Conservation (phyloP, 108 stramenopile species). For the Schizochytrium sp. region DNA sequence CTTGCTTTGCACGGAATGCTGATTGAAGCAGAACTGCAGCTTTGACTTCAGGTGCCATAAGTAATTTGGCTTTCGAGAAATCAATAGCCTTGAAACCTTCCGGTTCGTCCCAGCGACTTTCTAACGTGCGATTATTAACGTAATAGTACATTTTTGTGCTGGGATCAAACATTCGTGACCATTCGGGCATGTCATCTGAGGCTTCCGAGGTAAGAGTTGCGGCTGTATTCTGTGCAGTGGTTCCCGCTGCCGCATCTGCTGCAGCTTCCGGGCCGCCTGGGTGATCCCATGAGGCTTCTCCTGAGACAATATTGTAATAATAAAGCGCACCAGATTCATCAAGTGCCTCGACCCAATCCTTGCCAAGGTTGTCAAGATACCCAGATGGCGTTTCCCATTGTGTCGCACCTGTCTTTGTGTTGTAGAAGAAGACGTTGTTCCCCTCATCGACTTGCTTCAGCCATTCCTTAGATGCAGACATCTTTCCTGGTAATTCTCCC, state of each 20-base stretch:
- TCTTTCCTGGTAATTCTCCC: neutral
- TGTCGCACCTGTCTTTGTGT: neutral
- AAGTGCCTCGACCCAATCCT: conserved; percentile 50
- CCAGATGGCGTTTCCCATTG: conserved; percentile 29
- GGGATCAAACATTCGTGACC: conserved; percentile 43
- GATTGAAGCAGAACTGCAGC: conserved; percentile 37
- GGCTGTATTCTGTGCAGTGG: neutral
- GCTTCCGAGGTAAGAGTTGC: neutral
- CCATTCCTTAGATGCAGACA: conserved; percentile 1
- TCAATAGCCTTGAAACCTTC: neutral
- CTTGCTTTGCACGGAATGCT: conserved; percentile 8
- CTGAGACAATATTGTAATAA: conserved; percentile 27
- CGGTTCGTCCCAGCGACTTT: conserved; percentile 38
- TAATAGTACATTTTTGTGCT: conserved; percentile 27
- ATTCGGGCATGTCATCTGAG: conserved; percentile 24
- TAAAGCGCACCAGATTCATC: neutral
- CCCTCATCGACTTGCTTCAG: conserved; percentile 45
- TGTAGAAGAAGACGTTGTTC: conserved; percentile 41
- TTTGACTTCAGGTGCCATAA: conserved; percentile 53
- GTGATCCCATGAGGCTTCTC: conserved; percentile 43
- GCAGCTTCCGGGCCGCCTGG: neutral
- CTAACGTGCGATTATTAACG: neutral
- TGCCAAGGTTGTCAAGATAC: conserved; percentile 6
- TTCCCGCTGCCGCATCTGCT: neutral
- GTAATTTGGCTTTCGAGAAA: neutral